Evolutionary conservation across 1,139 yeast species (phyloP).

Genomic region (Yamadazyma mexicana): DNA sequence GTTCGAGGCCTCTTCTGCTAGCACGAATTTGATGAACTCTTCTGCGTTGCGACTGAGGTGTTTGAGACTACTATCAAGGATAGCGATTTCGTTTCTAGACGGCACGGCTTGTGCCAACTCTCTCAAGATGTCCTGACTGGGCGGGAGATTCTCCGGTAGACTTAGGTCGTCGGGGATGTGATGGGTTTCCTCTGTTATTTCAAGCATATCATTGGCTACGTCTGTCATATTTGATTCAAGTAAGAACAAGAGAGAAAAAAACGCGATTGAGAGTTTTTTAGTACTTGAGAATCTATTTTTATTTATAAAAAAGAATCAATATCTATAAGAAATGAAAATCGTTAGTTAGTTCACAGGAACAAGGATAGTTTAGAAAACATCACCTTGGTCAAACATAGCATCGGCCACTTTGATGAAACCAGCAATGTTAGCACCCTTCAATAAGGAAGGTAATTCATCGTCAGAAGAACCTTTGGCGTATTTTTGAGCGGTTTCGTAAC

Average conservation of each 20-base stretch:
- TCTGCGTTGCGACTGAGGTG: slow-evolving; percentile 10
- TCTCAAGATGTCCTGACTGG: not conserved
- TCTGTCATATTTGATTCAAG: not conserved
- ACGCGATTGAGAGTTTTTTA: not conserved
- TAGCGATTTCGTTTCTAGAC: slow-evolving; percentile 7
- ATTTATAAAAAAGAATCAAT: not conserved
- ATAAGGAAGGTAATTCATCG: slow-evolving; percentile 82
- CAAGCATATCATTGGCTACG: not conserved
- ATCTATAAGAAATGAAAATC: slow-evolving; percentile 4
- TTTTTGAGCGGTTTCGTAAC: slow-evolving; percentile 81
- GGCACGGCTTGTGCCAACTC: slow-evolving; percentile 2
- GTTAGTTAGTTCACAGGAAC: not conserved
- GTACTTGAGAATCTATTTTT: not conserved
- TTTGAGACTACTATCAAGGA: slow-evolving; percentile 3
- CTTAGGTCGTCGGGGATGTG: slow-evolving; percentile 5
- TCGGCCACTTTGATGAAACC: slow-evolving; percentile 98
- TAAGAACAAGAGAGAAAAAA: too few species aligned
- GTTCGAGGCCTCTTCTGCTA: slow-evolving; percentile 10
- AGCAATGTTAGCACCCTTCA: slow-evolving; percentile 98
- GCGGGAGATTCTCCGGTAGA: slow-evolving; percentile 7
- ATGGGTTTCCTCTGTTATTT: not conserved
- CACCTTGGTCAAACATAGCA: slow-evolving; percentile 98
- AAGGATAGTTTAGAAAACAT: slow-evolving; percentile 50
- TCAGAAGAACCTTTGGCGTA: slow-evolving; percentile 66
- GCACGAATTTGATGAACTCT: slow-evolving; percentile 11